These are phyloP conservation scores for Dictyophora rubrovolvata DNA, from an alignment of 768 basidiomycete genomes.

Conservation along the genomic window DNA sequence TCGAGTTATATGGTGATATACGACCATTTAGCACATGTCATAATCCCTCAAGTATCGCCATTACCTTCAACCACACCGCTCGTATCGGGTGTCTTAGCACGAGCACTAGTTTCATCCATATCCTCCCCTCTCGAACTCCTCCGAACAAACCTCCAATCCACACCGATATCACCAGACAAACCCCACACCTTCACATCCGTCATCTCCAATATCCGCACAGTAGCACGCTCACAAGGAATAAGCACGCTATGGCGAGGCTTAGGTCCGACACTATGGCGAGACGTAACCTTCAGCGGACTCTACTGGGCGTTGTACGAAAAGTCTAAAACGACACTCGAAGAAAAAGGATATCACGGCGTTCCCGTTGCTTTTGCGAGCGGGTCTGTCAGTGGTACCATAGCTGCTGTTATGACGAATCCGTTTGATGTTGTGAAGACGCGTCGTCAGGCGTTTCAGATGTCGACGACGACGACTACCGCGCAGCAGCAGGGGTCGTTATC, in stretches of 20 bases:
- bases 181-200: constrained; percentile 75
- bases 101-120: constrained; percentile 68
- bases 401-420: constrained; percentile 84
- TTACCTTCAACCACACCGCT: constrained; percentile 53
- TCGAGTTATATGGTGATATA: constrained; percentile 95
- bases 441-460: constrained; percentile 75
- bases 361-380: constrained; percentile 82
- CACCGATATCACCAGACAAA: constrained; percentile 54
- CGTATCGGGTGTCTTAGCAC: constrained; percentile 70
- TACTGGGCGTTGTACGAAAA: constrained; percentile 96
- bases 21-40: constrained; percentile 65
- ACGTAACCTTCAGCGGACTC: constrained; percentile 93
- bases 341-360: constrained; percentile 44
- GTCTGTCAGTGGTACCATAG: constrained; percentile 75
- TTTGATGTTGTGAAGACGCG: constrained; percentile 97
- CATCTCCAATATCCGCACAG: constrained; percentile 45
- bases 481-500: constrained; percentile 34
- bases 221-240: constrained; percentile 57
- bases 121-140: constrained; percentile 87
- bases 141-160: constrained; percentile 88
- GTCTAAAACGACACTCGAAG: constrained; percentile 54
- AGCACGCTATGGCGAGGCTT: constrained; percentile 82
- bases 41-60: constrained; percentile 54
- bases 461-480: constrained; percentile 34
- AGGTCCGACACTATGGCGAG: constrained; percentile 88